Evolutionary conservation across 176 grass and related monocot genomes (phyloP).

Genomic region (Phoenix dactylifera): DNA sequence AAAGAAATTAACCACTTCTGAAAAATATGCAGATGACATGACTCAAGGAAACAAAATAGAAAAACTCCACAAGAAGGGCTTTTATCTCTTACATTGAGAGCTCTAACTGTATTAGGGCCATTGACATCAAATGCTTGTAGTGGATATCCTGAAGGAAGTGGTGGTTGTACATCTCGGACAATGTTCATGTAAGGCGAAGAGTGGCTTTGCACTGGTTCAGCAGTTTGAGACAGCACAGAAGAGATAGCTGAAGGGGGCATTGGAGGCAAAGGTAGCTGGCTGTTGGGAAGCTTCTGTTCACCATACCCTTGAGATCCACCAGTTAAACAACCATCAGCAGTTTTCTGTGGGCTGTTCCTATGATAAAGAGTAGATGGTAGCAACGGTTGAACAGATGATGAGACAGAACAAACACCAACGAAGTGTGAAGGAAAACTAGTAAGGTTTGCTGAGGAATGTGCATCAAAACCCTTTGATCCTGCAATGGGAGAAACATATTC

Average conservation of each 20-base stretch:
- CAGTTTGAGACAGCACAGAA: constrained; percentile 34
- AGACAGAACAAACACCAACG: constrained; percentile 19
- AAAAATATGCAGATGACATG: not conserved
- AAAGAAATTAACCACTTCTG: constrained; percentile 15
- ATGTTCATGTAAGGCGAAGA: constrained; percentile 28
- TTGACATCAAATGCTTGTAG: constrained; percentile 52
- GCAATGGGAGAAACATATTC: constrained; percentile 26
- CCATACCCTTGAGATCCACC: constrained; percentile 32
- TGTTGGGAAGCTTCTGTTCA: constrained; percentile 38
- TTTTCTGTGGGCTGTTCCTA: constrained; percentile 32
- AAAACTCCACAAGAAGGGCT: not conserved
- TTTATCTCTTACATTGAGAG: constrained; percentile 46
- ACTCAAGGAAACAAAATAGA: not conserved
- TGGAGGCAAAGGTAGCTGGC: constrained; percentile 73
- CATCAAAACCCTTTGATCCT: constrained; percentile 15
- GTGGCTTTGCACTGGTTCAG: constrained; percentile 46
- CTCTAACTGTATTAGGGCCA: constrained; percentile 35
- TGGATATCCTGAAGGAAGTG: constrained; percentile 58
- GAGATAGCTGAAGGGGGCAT: constrained; percentile 51
- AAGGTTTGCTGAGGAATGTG: constrained; percentile 1
- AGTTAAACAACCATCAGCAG: constrained; percentile 29
- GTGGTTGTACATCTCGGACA: constrained; percentile 50
- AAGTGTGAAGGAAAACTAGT: constrained; percentile 10
- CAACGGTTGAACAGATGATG: constrained; percentile 27
- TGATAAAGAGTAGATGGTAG: constrained; percentile 26